Conservation (phyloP, 345 rosid species). For the Eucalyptus erythrocorys region DNA sequence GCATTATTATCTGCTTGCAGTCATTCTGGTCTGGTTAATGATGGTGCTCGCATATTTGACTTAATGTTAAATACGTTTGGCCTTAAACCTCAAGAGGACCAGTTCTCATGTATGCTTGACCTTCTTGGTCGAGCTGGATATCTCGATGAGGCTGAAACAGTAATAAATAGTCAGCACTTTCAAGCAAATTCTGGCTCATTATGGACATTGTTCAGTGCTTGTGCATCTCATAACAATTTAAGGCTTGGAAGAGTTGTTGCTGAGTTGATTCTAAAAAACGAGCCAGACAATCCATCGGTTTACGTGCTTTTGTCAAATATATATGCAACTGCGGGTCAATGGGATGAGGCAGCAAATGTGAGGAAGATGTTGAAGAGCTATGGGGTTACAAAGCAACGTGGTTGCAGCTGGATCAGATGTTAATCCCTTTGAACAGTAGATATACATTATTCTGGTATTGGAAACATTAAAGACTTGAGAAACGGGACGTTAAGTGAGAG, state of each 20-base stretch:
- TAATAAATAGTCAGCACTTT: constrained; percentile 14
- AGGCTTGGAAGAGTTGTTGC: constrained; percentile 50
- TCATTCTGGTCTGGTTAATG: constrained; percentile 53
- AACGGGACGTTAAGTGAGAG: not conserved
- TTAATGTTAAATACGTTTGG: constrained; percentile 35
- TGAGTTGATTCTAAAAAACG: constrained; percentile 34
- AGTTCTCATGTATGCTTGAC: constrained; percentile 61
- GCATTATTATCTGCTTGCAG: constrained; percentile 70
- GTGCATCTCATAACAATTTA: constrained; percentile 62
- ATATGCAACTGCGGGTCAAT: constrained; percentile 66
- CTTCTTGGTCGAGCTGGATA: constrained; percentile 72
- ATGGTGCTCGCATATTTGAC: constrained; percentile 40
- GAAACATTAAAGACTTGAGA: not conserved
- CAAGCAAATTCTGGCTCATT: constrained; percentile 22
- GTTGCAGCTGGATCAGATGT: constrained; percentile 54
- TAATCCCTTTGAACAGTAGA: not conserved
- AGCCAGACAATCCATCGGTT: constrained; percentile 37
- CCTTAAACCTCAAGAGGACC: constrained; percentile 37
- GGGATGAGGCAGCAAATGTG: constrained; percentile 63
- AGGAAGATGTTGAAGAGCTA: constrained; percentile 24
- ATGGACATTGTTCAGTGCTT: constrained; percentile 73
- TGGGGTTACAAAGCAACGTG: constrained; percentile 43
- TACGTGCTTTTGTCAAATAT: constrained; percentile 59
- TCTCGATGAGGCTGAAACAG: constrained; percentile 51
- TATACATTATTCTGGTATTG: not conserved